Conservation (phyloP, 331 rosid genomes). For the Ulmus americana region DNA sequence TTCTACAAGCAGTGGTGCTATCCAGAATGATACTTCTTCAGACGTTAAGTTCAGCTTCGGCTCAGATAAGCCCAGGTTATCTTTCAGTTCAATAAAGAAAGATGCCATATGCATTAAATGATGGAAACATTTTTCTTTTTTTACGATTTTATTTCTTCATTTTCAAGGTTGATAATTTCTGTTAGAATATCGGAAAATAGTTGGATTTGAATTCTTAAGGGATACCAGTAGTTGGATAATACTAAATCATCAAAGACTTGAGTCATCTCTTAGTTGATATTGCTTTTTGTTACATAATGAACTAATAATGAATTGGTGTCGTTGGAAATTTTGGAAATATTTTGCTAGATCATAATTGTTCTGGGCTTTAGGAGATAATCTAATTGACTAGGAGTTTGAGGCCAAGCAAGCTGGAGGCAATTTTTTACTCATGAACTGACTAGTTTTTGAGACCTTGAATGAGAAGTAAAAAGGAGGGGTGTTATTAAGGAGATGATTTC, state of each 20-base stretch:
- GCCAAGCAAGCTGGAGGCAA: too few relatives aligned
- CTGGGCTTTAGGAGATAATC: too few relatives aligned
- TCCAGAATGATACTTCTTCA: slow-evolving; percentile 25
- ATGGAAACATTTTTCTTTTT: neutral
- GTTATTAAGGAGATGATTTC: too few relatives aligned
- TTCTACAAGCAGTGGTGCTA: slow-evolving; percentile 46
- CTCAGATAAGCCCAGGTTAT: slow-evolving; percentile 44
- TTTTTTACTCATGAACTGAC: too few relatives aligned
- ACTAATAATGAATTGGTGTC: too few relatives aligned
- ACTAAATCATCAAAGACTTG: neutral
- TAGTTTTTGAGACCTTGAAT: too few relatives aligned
- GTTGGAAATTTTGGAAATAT: too few relatives aligned
- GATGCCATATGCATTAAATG: slow-evolving; percentile 47
- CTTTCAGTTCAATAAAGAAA: slow-evolving; percentile 44
- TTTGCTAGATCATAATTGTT: too few relatives aligned
- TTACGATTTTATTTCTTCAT: neutral
- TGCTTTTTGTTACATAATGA: too few relatives aligned
- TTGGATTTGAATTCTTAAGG: neutral
- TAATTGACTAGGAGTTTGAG: too few relatives aligned
- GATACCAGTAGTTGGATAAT: slow-evolving; percentile 1
- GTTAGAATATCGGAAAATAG: neutral
- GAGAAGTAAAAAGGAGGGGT: too few relatives aligned
- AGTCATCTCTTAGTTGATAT: too few relatives aligned
- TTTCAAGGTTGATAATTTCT: neutral
- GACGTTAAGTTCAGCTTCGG: slow-evolving; percentile 66